Evolutionary conservation across 306 rosid genomes (phyloP).

Genomic region (Cotoneaster glaucophyllus): DNA sequence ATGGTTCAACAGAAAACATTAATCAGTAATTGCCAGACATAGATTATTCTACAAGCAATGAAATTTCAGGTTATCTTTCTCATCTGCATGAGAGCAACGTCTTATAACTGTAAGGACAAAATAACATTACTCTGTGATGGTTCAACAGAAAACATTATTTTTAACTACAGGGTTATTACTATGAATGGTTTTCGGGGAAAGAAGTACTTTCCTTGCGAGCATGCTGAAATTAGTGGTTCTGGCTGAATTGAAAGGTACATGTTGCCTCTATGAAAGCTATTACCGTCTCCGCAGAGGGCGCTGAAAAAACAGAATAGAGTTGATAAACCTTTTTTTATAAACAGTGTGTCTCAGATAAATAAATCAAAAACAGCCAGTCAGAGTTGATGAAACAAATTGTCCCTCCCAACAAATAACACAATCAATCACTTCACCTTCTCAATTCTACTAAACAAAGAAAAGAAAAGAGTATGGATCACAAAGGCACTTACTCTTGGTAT

Average conservation of each 20-base stretch:
- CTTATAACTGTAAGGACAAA: background rate
- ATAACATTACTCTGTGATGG: background rate
- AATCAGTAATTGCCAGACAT: background rate
- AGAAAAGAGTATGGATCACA: background rate
- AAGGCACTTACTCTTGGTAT: constrained; percentile 62
- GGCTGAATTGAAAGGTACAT: constrained; percentile 14
- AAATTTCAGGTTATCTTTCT: background rate
- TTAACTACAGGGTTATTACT: background rate
- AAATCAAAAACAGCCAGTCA: background rate
- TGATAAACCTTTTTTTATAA: background rate
- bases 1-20: no score
- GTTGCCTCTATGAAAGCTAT: background rate
- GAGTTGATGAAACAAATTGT: background rate
- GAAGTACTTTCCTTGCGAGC: constrained; percentile 12
- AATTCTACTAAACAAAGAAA: background rate
- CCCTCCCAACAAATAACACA: background rate
- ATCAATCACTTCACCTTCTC: background rate
- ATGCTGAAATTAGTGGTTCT: constrained; percentile 2
- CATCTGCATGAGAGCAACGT: background rate
- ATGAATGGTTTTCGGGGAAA: constrained; percentile 1
- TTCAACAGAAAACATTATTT: background rate
- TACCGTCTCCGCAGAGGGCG: constrained; percentile 55
- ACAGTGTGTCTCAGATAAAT: background rate
- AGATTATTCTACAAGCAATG: background rate
- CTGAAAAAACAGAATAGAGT: constrained; percentile 36